These are phyloP conservation scores for Peronosclerospora sorghi DNA, from an alignment of 352 stramenopile genomes.

Conservation along the genomic window DNA sequence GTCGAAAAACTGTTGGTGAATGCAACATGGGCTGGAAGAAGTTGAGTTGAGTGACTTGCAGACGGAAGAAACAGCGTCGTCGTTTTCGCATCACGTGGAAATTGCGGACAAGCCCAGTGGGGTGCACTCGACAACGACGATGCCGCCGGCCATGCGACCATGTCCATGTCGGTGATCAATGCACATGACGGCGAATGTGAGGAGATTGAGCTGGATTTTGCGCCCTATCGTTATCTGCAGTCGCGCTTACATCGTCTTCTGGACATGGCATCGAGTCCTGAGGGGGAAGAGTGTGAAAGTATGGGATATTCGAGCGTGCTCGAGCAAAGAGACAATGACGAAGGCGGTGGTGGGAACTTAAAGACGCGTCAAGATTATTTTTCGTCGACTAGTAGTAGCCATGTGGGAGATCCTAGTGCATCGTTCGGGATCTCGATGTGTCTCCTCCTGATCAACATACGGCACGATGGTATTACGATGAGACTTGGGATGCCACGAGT, in stretches of 20 bases:
- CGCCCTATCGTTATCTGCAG: conserved; percentile 61
- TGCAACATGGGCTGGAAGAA: conserved; percentile 30
- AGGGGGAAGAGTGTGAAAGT: conserved; percentile 22
- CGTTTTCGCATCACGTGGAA: conserved; percentile 52
- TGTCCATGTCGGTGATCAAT: conserved; percentile 81
- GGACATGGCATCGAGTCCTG: conserved; percentile 42
- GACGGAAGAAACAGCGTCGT: conserved; percentile 60
- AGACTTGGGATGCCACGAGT: conserved; percentile 23
- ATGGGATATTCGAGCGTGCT: neutral
- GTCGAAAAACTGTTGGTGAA: conserved; percentile 69
- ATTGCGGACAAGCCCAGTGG: conserved; percentile 31
- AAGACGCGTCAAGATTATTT: conserved; percentile 38
- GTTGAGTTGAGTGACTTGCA: conserved; percentile 69
- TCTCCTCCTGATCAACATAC: conserved; percentile 65
- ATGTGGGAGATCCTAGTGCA: conserved; percentile 23
- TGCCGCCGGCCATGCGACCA: conserved; percentile 24
- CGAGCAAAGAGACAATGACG: conserved; percentile 3
- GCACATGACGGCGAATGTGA: conserved; percentile 53
- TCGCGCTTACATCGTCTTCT: conserved; percentile 62
- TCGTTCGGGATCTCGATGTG: conserved; percentile 29
- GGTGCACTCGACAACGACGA: conserved; percentile 9
- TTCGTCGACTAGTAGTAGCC: conserved; percentile 46
- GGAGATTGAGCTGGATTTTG: conserved; percentile 79
- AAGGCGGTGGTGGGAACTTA: conserved; percentile 3
- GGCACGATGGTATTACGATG: conserved; percentile 76